Evolutionary conservation across 2,329 filamentous ascomycete species (phyloP).

Genomic region (Trichophyton benhamiae): DNA sequence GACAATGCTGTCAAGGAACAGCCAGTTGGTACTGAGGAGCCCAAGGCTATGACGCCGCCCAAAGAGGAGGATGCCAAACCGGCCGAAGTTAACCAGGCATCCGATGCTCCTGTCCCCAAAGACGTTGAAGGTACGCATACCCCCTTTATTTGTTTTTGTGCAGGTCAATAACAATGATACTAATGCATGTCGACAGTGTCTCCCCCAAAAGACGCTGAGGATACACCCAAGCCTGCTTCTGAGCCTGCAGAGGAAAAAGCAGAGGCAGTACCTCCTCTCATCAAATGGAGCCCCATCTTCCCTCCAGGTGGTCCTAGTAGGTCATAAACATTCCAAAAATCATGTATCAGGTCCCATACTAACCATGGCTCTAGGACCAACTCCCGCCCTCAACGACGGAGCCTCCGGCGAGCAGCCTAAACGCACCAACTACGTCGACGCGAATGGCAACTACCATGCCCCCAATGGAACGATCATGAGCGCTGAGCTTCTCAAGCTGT

Average conservation of each 20-base stretch:
- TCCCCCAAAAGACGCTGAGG: background rate
- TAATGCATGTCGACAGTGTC: background rate
- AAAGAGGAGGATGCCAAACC: too few relatives aligned
- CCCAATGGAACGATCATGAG: constrained; percentile 10
- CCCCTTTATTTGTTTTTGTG: background rate
- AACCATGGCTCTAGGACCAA: background rate
- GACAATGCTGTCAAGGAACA: too few relatives aligned
- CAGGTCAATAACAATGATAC: background rate
- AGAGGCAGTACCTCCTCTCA: background rate
- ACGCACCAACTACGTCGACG: constrained; percentile 3
- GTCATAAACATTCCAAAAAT: background rate
- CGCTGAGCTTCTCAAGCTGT: constrained; percentile 2
- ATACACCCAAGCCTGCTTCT: background rate
- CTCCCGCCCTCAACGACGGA: background rate
- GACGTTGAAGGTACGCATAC: background rate
- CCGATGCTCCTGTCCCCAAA: background rate
- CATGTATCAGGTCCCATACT: background rate
- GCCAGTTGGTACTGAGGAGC: too few relatives aligned
- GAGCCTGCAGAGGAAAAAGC: background rate
- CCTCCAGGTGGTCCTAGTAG: background rate
- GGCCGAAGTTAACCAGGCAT: too few relatives aligned
- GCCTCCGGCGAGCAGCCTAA: background rate
- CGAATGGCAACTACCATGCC: constrained; percentile 6
- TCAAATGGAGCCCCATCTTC: background rate
- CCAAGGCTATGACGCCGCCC: too few relatives aligned